phyloP scores from a whole-genome alignment of 208 protist species.

The Leishmania guyanensis region DNA sequence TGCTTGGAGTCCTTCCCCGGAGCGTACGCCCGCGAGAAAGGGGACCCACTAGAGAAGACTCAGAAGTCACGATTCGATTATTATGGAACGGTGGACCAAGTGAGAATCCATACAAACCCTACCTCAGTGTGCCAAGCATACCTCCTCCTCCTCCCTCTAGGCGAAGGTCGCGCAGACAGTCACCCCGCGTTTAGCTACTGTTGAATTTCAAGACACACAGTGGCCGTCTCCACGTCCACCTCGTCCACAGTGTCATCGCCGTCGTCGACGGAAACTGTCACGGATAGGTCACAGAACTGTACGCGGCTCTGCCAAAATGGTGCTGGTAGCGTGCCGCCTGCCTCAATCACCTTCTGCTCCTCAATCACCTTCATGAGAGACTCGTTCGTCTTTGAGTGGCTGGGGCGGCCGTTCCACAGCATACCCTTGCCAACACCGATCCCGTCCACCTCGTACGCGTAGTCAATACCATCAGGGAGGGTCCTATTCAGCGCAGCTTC shows the following conservation, averaged over 20 bases:
- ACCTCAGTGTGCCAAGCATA: background rate
- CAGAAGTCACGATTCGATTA: background rate
- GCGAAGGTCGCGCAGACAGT: background rate
- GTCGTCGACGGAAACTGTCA: slow-evolving; percentile 72
- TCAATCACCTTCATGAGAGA: slow-evolving; percentile 85
- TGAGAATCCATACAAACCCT: background rate
- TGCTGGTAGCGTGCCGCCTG: slow-evolving; percentile 36
- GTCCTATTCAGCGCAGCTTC: slow-evolving; percentile 56
- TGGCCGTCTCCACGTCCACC: slow-evolving; percentile 83
- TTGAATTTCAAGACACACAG: slow-evolving; percentile 66
- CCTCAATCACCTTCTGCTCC: slow-evolving; percentile 71
- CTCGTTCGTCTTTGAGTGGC: slow-evolving; percentile 74
- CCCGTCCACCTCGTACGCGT: slow-evolving; percentile 72
- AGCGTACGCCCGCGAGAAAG: background rate
- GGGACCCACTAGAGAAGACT: background rate
- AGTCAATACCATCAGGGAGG: slow-evolving; percentile 34
- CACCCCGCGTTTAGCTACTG: slow-evolving; percentile 2
- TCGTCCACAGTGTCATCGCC: slow-evolving; percentile 81
- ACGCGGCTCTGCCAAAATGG: slow-evolving; percentile 84
- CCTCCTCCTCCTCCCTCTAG: background rate
- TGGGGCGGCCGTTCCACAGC: slow-evolving; percentile 79
- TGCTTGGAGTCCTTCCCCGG: background rate
- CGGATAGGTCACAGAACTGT: slow-evolving; percentile 78
- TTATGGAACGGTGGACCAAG: background rate
- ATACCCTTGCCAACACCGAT: slow-evolving; percentile 85